These are phyloP conservation scores for Nannizzia gypsea DNA, from an alignment of 2,329 filamentous ascomycete species.

Conservation along the genomic window DNA sequence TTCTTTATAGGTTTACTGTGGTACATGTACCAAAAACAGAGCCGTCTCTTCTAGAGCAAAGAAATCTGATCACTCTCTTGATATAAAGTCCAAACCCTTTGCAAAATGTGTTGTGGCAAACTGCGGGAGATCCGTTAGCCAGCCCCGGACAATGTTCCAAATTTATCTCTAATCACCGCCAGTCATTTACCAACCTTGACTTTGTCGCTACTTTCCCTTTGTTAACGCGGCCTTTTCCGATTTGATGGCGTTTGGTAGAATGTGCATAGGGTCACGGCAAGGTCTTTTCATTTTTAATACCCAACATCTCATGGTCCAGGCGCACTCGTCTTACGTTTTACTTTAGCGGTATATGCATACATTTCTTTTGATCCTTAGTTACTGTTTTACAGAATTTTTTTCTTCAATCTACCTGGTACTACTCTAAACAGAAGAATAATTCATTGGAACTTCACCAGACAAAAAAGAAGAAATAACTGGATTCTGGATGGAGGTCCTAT, in stretches of 20 bases:
- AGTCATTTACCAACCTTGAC: constrained; percentile 14
- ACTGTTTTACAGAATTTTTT: neutral
- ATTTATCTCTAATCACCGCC: constrained; percentile 32
- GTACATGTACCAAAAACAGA: constrained; percentile 35
- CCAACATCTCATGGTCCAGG: neutral
- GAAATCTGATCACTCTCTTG: constrained; percentile 18
- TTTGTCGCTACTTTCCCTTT: constrained; percentile 4
- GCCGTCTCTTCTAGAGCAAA: constrained; percentile 24
- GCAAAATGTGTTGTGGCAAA: constrained; percentile 33
- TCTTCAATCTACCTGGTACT: neutral
- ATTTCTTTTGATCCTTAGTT: neutral
- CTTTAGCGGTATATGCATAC: neutral
- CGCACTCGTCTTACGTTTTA: neutral
- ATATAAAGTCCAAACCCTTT: constrained; percentile 28
- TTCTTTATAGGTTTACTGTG: constrained; percentile 36
- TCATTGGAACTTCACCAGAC: neutral
- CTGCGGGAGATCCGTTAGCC: constrained; percentile 31
- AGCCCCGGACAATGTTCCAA: constrained; percentile 34
- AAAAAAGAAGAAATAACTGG: neutral
- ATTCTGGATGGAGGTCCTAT: neutral
- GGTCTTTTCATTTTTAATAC: neutral
- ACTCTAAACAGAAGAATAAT: neutral
- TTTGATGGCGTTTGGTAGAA: neutral
- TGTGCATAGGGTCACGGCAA: neutral
- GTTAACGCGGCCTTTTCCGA: constrained; percentile 1